Percentiles rank a stretch among this genome's conserved stretches.
These are phyloP conservation scores for Debaryomycetaceae sp. DNA, from an alignment of 1,139 yeast species.

Conservation along the genomic window DNA sequence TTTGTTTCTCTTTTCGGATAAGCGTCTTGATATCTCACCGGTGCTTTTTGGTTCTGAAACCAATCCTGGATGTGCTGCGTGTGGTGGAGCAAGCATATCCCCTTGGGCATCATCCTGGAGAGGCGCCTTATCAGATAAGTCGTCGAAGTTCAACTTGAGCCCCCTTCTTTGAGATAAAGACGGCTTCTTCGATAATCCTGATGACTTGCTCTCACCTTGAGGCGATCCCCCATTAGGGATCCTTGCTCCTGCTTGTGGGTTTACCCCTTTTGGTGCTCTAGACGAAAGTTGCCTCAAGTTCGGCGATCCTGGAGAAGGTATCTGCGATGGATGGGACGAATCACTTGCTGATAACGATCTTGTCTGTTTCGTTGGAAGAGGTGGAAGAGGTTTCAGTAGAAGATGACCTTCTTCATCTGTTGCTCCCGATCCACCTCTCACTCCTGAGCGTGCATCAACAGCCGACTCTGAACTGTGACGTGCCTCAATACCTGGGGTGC, in stretches of 20 bases:
- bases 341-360: slow-evolving; percentile 11
- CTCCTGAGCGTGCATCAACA: background rate
- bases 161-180: slow-evolving; percentile 62
- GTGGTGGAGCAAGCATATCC: slow-evolving; percentile 12
- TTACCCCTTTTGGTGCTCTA: slow-evolving; percentile 9
- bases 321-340: slow-evolving; percentile 5
- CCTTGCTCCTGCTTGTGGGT: slow-evolving; percentile 20
- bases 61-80: slow-evolving; percentile 1
- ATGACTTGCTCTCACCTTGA: slow-evolving; percentile 5
- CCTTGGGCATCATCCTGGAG: slow-evolving; percentile 8
- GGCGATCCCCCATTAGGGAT: slow-evolving; percentile 12
- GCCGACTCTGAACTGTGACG: background rate
- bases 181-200: slow-evolving; percentile 33
- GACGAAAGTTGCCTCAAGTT: slow-evolving; percentile 1
- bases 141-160: slow-evolving; percentile 44
- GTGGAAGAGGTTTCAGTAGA: background rate
- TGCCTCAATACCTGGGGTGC: background rate
- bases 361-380: background rate
- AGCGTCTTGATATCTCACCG: slow-evolving; percentile 34
- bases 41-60: slow-evolving; percentile 19
- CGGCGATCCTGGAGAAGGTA: slow-evolving; percentile 14
- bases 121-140: slow-evolving; percentile 16
- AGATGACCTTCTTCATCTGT: background rate
- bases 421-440: background rate
- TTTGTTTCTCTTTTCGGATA: slow-evolving; percentile 36